phyloP scores from a whole-genome alignment of 2,329 filamentous ascomycete species.

The Aureobasidium sp. region DNA sequence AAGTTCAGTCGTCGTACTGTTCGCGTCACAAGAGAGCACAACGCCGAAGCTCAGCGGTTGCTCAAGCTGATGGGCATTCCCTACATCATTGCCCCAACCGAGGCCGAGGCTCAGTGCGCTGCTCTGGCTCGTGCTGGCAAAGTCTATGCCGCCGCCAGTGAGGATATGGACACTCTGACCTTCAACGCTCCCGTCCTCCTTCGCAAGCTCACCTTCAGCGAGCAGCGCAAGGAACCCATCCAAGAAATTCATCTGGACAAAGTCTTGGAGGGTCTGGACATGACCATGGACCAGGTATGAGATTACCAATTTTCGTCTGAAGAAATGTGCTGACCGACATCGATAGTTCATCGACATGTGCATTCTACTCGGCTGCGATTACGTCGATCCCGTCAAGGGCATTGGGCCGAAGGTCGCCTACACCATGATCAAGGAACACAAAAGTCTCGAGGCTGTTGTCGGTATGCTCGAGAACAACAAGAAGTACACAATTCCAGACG shows the following conservation, averaged over 20 bases:
- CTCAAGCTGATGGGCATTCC: constrained; percentile 94
- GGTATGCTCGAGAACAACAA: constrained; percentile 67
- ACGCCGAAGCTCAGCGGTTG: constrained; percentile 83
- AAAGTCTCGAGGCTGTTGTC: constrained; percentile 77
- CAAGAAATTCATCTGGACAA: constrained; percentile 86
- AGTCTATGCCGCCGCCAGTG: constrained; percentile 91
- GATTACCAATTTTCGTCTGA: not conserved
- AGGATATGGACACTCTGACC: constrained; percentile 98
- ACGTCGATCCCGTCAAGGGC: constrained; percentile 92
- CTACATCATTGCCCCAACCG: constrained; percentile 88
- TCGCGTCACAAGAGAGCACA: constrained; percentile 91
- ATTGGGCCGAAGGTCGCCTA: constrained; percentile 85
- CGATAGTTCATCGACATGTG: constrained; percentile 89
- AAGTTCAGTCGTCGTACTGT: constrained; percentile 94
- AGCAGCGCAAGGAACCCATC: constrained; percentile 95
- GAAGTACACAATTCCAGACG: constrained; percentile 82
- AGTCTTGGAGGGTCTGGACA: constrained; percentile 75
- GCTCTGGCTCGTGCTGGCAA: constrained; percentile 82
- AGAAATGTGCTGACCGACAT: not conserved
- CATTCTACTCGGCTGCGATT: constrained; percentile 95
- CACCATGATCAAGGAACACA: constrained; percentile 89
- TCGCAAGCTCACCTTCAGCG: constrained; percentile 89
- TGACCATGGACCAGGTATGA: constrained; percentile 74
- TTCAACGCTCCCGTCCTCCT: constrained; percentile 88
- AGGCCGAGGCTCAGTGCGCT: constrained; percentile 95